These are phyloP conservation scores for Botrytis squamosa DNA, from an alignment of 2,329 filamentous ascomycete genomes.

Conservation along the genomic window DNA sequence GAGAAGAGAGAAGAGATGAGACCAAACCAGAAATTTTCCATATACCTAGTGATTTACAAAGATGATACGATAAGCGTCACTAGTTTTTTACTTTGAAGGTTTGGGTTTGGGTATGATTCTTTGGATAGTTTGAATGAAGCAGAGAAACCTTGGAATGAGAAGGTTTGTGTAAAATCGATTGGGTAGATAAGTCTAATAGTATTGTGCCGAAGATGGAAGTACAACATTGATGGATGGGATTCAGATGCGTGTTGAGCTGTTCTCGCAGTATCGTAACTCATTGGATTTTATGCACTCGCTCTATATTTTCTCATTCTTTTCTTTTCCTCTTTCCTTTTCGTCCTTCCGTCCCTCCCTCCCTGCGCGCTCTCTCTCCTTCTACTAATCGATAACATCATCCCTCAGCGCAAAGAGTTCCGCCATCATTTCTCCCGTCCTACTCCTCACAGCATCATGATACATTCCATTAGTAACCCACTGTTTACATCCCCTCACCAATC, in stretches of 20 bases:
- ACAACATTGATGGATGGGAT: not conserved
- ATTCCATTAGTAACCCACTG: constrained; percentile 82
- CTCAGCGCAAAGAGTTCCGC: constrained; percentile 73
- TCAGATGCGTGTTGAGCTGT: not conserved
- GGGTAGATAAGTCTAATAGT: not conserved
- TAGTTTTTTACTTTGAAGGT: not conserved
- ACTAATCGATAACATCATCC: constrained; percentile 62
- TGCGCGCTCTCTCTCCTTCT: too few relatives aligned
- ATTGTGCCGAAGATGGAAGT: not conserved
- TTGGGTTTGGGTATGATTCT: not conserved
- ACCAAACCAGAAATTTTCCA: too few relatives aligned
- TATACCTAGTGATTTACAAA: not conserved
- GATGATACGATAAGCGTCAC: not conserved
- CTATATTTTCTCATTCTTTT: not conserved
- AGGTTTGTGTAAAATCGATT: not conserved
- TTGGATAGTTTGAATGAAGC: not conserved
- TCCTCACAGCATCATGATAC: constrained; percentile 81
- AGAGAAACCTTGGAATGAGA: not conserved
- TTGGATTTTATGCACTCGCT: not conserved
- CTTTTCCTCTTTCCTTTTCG: too few relatives aligned
- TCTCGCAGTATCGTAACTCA: not conserved
- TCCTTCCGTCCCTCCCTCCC: too few relatives aligned
- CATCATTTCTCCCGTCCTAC: constrained; percentile 73
- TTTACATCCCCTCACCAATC: constrained; percentile 71
- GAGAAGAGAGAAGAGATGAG: too few relatives aligned